These are phyloP conservation scores for Rhodotorula kratochvilovae DNA, from an alignment of 768 basidiomycete species.

Conservation along the genomic window DNA sequence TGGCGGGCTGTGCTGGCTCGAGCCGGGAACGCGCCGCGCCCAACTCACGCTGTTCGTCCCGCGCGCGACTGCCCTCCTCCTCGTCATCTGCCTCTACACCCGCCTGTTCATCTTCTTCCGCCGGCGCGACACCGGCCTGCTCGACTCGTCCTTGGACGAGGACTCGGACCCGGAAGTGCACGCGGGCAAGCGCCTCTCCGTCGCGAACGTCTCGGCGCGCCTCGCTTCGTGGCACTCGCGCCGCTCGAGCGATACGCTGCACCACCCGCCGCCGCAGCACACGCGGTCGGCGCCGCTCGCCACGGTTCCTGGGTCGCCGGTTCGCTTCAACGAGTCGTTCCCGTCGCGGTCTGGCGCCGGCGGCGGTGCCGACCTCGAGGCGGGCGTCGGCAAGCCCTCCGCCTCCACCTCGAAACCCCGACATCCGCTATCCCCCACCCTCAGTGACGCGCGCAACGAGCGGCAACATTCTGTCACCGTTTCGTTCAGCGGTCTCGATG, in stretches of 20 bases:
- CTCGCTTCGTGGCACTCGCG: conserved; percentile 8
- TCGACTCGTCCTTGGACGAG: conserved; percentile 7
- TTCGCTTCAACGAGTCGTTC: background rate
- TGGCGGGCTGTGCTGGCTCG: conserved; percentile 23
- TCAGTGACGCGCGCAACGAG: background rate
- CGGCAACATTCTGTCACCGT: conserved; percentile 1
- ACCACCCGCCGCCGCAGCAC: background rate
- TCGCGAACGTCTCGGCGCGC: conserved; percentile 3
- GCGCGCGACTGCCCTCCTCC: conserved; percentile 14
- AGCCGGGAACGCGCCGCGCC: background rate
- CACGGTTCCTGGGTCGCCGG: background rate
- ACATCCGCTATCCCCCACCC: background rate
- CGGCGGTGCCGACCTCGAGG: no score
- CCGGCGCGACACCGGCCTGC: conserved; percentile 13
- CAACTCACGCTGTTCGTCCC: conserved; percentile 27
- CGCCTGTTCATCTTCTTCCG: conserved; percentile 32
- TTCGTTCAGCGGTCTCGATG: background rate
- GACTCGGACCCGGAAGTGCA: background rate
- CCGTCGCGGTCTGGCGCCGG: background rate
- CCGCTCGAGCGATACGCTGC: conserved; percentile 5
- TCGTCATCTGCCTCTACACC: conserved; percentile 30
- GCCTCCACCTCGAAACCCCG: no score
- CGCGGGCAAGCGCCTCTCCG: conserved; percentile 9
- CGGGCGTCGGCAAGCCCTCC: no score
- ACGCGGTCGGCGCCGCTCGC: background rate